Conservation (phyloP, 2,329 filamentous ascomycete genomes). For the Cordyceps cicadae region DNA sequence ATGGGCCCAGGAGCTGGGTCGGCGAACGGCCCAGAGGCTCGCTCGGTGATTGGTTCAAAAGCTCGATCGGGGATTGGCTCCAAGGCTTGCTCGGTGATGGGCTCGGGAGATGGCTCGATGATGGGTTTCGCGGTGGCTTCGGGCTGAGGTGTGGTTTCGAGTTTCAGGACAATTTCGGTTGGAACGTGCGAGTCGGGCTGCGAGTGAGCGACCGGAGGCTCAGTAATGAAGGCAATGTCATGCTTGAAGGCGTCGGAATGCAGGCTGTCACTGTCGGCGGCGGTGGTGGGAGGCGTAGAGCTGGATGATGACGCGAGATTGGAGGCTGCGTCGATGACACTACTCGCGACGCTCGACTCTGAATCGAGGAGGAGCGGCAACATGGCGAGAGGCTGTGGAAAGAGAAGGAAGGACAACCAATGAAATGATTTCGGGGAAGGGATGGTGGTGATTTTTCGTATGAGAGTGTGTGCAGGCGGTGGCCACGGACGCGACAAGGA, state of each 20-base stretch:
- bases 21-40: too few relatives aligned
- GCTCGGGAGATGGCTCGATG: neutral
- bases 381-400: neutral
- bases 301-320: slow-evolving; percentile 48
- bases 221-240: slow-evolving; percentile 27
- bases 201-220: slow-evolving; percentile 13
- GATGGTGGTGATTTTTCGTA: neutral
- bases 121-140: neutral
- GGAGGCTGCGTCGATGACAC: slow-evolving; percentile 34
- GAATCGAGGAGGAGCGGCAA: slow-evolving; percentile 25
- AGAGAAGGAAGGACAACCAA: neutral
- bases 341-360: slow-evolving; percentile 24
- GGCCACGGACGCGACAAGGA: slow-evolving; percentile 5
- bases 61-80: neutral
- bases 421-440: neutral
- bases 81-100: neutral
- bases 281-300: slow-evolving; percentile 59
- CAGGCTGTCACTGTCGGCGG: slow-evolving; percentile 51
- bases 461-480: neutral
- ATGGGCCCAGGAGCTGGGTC: too few relatives aligned
- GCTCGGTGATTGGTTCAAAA: neutral
- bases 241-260: slow-evolving; percentile 36
- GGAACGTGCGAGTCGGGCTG: slow-evolving; percentile 14
- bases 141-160: neutral
- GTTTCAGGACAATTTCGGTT: slow-evolving; percentile 18